Percentiles rank a stretch among this genome's conserved stretches.
phyloP scores from a whole-genome alignment of 345 rosid species.

The Eutrema yunnanense region DNA sequence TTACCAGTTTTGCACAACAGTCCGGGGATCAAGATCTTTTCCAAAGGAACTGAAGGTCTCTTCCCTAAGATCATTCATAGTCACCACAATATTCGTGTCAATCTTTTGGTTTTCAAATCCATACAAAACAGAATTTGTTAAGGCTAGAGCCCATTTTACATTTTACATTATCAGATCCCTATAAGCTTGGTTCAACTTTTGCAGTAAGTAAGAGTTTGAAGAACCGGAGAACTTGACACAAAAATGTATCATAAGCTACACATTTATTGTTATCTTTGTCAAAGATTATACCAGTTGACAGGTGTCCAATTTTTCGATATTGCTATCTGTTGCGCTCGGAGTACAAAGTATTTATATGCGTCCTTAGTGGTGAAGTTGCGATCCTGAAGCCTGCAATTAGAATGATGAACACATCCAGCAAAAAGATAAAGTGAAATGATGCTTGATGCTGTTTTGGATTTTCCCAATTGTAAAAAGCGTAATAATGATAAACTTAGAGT shows the following conservation, averaged over 20 bases:
- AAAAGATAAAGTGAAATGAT: background rate
- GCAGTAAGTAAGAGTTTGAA: background rate
- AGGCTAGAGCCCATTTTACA: too few relatives aligned
- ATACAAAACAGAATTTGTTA: background rate
- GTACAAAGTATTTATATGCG: constrained; percentile 72
- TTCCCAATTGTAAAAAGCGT: background rate
- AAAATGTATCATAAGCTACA: background rate
- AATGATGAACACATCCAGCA: constrained; percentile 12
- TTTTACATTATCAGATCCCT: background rate
- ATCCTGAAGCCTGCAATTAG: constrained; percentile 58
- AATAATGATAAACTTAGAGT: background rate
- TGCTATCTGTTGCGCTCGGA: constrained; percentile 79
- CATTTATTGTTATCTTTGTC: background rate
- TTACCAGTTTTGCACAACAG: constrained; percentile 88
- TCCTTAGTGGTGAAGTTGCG: constrained; percentile 61
- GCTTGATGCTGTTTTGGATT: background rate
- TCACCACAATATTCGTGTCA: background rate
- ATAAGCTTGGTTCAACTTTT: background rate
- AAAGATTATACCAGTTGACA: constrained; percentile 64
- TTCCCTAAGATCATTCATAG: constrained; percentile 49
- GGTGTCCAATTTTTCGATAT: constrained; percentile 72
- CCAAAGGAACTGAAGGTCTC: constrained; percentile 76
- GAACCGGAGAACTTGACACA: background rate
- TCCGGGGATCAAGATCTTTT: constrained; percentile 61
- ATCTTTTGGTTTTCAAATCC: background rate